These are phyloP conservation scores for Saccharomycopsis sp. DNA, from an alignment of 805 yeast species.

Conservation along the genomic window DNA sequence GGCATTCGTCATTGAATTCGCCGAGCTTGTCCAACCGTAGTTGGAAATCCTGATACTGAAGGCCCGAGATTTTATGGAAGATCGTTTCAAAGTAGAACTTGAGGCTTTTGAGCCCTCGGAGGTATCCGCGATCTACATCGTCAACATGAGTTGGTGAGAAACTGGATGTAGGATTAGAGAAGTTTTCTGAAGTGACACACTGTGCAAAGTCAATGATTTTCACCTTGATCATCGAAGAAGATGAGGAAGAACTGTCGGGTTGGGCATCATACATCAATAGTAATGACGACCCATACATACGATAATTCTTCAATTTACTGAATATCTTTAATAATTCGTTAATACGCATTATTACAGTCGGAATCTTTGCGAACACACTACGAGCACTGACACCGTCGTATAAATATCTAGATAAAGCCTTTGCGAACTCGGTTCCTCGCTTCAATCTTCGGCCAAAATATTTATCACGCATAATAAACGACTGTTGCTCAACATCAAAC, in stretches of 20 bases:
- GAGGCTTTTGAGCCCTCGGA: slow-evolving; percentile 74
- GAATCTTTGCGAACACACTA: slow-evolving; percentile 62
- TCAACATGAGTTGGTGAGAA: slow-evolving; percentile 69
- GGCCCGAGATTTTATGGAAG: slow-evolving; percentile 48
- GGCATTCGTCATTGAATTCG: slow-evolving; percentile 3
- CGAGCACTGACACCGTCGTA: slow-evolving; percentile 61
- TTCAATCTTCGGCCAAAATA: slow-evolving; percentile 80
- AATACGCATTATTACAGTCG: slow-evolving; percentile 54
- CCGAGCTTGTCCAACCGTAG: not conserved
- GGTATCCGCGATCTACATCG: slow-evolving; percentile 72
- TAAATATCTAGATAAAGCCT: slow-evolving; percentile 65
- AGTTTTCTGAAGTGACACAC: slow-evolving; percentile 63
- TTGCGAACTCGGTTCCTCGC: slow-evolving; percentile 71
- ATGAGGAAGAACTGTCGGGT: slow-evolving; percentile 13
- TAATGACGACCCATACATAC: slow-evolving; percentile 88
- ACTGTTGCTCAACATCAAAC: slow-evolving; percentile 44
- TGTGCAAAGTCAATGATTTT: slow-evolving; percentile 94
- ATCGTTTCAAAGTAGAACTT: slow-evolving; percentile 57
- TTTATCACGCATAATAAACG: slow-evolving; percentile 72
- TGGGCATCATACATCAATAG: slow-evolving; percentile 84
- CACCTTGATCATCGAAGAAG: slow-evolving; percentile 35
- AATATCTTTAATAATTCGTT: slow-evolving; percentile 53
- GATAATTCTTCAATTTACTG: slow-evolving; percentile 55
- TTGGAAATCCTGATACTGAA: slow-evolving; percentile 26
- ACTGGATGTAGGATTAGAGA: slow-evolving; percentile 27